Evolutionary conservation across 1,284 basidiomycete species (phyloP), one percentile per base, ranked within the genome.

Genomic region (Puccinia horiana): DNA sequence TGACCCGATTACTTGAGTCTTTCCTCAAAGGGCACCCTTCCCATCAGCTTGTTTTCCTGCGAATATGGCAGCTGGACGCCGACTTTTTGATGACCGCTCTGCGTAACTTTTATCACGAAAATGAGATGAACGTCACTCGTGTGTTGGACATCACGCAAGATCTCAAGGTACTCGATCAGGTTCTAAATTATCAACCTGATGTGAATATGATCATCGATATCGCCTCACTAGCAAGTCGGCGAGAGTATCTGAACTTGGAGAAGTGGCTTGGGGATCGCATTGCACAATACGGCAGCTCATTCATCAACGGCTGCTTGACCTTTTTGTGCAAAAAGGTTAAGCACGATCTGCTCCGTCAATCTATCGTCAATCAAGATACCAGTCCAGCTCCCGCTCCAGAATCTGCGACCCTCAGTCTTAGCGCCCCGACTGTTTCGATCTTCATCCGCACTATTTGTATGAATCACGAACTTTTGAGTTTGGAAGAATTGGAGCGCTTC

Each of bases 91-190:
- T 94, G 11, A 91, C 92, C 81, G 93, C 94, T 1, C 93, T 99
- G 87, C 91, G 92, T 73, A 93, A 94, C 85, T 96, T 95, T 86
- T 98, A 98, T 87, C 90, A 92, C 75, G 95, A 96, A 86, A 95
- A 92, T 85, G 94, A 94, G 81, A 90, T 95, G 85, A 98, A 98
- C 86, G 93, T 99, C 82, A 95, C 93, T 35, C 91, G 95, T 67
- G 95, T 99, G 73, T 89, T 98, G 74, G 97, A 99, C 86, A 93
- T 99, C 54, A 95, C 94, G 1, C 93, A 96, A 87, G 96, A 98
- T 85, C 90, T 98, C 83, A 95, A 96, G 89, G 52, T 81, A 44
- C 58, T 81, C 26, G 81, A 81, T 47, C 69, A 74, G 20, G 56
- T 81, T 9, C 40, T 81, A 20, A 74, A 49, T 23, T 80, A 65